Evolutionary conservation across 169 alveolate species (phyloP).

Genomic region (Theileria sp.): DNA sequence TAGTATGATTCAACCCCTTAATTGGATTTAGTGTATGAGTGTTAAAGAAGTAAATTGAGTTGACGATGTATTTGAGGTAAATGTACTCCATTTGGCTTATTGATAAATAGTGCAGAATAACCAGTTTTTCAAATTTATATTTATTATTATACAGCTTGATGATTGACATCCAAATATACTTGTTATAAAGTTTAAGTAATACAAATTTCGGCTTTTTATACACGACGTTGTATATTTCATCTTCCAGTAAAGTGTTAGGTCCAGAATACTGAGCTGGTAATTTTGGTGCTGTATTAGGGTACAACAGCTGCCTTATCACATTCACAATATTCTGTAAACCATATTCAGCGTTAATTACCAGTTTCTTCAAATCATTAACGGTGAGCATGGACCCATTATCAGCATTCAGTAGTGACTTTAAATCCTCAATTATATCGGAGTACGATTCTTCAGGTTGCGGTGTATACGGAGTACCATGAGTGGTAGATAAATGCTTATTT

Average conservation of each 20-base stretch:
- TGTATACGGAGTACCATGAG: neutral
- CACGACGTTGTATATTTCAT: neutral
- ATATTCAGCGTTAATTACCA: constrained; percentile 26
- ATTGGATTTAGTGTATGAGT: neutral
- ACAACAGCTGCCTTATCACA: constrained; percentile 20
- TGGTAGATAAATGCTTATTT: neutral
- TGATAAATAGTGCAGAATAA: constrained; percentile 31
- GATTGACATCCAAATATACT: constrained; percentile 38
- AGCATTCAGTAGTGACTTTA: neutral
- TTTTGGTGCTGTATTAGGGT: neutral
- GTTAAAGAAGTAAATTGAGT: constrained; percentile 18
- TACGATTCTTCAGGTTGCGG: neutral
- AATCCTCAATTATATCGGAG: neutral
- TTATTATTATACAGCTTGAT: neutral
- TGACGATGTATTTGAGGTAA: constrained; percentile 30
- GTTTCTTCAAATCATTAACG: constrained; percentile 22
- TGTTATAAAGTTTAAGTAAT: constrained; percentile 27
- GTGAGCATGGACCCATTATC: neutral
- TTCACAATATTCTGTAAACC: constrained; percentile 22
- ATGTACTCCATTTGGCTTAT: constrained; percentile 39
- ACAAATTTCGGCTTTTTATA: constrained; percentile 29
- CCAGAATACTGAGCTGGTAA: neutral
- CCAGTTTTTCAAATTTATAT: neutral
- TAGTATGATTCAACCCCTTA: neutral
- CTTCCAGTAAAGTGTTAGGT: neutral